Base-by-base conservation (phyloP, 352 stramenopile species). In the Pythium volutum region DNA sequence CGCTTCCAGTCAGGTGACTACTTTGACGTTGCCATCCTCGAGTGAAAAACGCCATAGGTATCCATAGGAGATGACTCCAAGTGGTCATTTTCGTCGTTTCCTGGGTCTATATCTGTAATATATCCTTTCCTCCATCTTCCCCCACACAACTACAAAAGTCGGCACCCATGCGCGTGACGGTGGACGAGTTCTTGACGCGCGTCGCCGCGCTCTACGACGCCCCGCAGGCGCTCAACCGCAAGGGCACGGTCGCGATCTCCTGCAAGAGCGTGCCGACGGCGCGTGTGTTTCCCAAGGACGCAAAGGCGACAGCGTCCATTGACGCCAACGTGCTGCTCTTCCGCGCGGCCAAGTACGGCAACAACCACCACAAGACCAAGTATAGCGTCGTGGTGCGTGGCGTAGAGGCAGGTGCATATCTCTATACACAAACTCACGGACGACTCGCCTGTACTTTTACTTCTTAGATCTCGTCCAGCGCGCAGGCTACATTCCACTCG, bases 291-390 rank as follows among this genome's bases (percentile, higher is more conserved):
- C 26, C 63, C 45, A 46, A 64, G 41, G 52, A 55, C 25, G 39
- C 62, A 49, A 27, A 43, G 55, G 69, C 69, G 45, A 61, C 75
- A 33, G 70, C 71, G 38, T 62, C 73, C 23, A 36, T 36, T 36
- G 79, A 75, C 55, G 77, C 86, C 16, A 70, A 79, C 55, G 77
- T 87, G 60, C 62, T 91, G 69, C 75, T 92, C 47, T 91, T 91
- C 55, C 84, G 82, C 50, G 81, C 73, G 12, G 79, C 67, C 53
- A 87, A 91, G 43, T 91, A 92, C 58, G 84, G 84, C 61, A 94
- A 94, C 74, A 94, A 94, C 67, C 86, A 86, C 69, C 82, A 92
- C 77, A 94, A 94, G 79, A 79, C 75, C 64, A 94, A 94, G 70
- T 85, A 82, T 69, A 91, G 82, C 66, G 84, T 84, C 10, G 72